phyloP scores from a whole-genome alignment of 2,329 filamentous ascomycete genomes.

The Neofusicoccum parvum region DNA sequence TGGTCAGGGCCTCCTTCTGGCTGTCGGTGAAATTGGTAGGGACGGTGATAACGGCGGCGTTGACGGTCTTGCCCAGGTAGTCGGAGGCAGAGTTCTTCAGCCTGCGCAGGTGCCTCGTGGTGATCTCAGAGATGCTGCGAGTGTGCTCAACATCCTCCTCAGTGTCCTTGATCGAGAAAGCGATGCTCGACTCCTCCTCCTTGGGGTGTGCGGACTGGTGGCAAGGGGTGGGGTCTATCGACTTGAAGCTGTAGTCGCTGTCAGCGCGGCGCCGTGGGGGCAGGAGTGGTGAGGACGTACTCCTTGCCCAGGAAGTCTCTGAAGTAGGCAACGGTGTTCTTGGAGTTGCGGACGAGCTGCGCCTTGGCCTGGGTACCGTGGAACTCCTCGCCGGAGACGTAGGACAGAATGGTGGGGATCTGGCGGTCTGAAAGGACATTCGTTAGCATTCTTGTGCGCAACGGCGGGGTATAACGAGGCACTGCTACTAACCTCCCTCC shows the following conservation, averaged over 20 bases:
- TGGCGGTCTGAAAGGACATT: constrained; percentile 73
- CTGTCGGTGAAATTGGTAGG: constrained; percentile 90
- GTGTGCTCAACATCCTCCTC: constrained; percentile 57
- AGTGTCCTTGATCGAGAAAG: constrained; percentile 83
- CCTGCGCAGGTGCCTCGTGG: constrained; percentile 81
- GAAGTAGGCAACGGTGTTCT: constrained; percentile 94
- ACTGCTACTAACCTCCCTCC: constrained; percentile 73
- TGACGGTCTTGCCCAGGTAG: constrained; percentile 90
- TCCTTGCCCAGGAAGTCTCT: constrained; percentile 94
- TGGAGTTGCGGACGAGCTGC: constrained; percentile 87
- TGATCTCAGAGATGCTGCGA: constrained; percentile 76
- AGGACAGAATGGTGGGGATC: constrained; percentile 92
- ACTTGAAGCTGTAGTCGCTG: constrained; percentile 68
- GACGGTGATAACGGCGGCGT: constrained; percentile 90
- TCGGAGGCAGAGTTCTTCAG: constrained; percentile 83
- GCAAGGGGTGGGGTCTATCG: constrained; percentile 93
- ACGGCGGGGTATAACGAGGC: constrained; percentile 19
- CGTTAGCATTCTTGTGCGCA: constrained; percentile 19
- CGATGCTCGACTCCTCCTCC: constrained; percentile 69
- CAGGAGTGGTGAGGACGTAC: constrained; percentile 53
- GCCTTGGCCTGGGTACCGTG: constrained; percentile 93
- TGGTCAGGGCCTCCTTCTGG: constrained; percentile 78
- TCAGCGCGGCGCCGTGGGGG: constrained; percentile 25
- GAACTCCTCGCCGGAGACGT: constrained; percentile 94
- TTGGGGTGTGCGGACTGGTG: constrained; percentile 90